Base-by-base conservation (phyloP, 106 monocot species). In the Dactylorhiza incarnata region DNA sequence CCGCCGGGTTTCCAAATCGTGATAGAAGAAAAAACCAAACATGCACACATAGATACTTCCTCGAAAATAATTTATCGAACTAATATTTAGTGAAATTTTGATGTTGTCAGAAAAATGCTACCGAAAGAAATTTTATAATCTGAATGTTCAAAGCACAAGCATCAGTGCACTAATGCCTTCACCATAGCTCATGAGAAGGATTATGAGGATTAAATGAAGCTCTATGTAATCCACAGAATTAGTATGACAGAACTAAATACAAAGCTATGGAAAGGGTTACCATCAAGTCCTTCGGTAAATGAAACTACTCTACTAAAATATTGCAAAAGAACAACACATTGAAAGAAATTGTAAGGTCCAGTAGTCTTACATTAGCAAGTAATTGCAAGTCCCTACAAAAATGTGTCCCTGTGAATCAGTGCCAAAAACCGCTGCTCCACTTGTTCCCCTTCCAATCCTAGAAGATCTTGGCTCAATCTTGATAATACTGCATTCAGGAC, bases 331-430 rank as follows among this genome's bases (percentile, higher is more conserved):
- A 45, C 0, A 69, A 69, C 69, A 69, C 45, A 24, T 9, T 26
- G 26, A 17, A 46, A 43, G 45, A 69, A 69, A 69, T 24, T 69
- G 16, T 7, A 69, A 14, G n/a, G 0, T 72, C 5, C 14, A 72
- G 49, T 22, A 51, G 13, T 15, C 92, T 92, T 88, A 95, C 95
- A 95, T 86, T 45, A 95, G 84, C 78, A 95, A 90, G 74, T 90
- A 92, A 84, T 95, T 88, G 85, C 92, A 95, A 14, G 85, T 71
- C 54, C 90, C 90, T n/a, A 95, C 26, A 73, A 95, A 95, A 68
- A 85, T 48, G 58, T 80, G 78, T 11, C 85, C 92, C 88, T 66
- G 80, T 13, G 70, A 44, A 87, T 95, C 95, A 62, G 83, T 50
- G 22, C 95, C 92, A 82, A 95, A 90, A 8, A 80, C 54, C 48